Conservation (phyloP, 2,329 filamentous ascomycete species). For the Phymatotrichopsis omnivora region DNA sequence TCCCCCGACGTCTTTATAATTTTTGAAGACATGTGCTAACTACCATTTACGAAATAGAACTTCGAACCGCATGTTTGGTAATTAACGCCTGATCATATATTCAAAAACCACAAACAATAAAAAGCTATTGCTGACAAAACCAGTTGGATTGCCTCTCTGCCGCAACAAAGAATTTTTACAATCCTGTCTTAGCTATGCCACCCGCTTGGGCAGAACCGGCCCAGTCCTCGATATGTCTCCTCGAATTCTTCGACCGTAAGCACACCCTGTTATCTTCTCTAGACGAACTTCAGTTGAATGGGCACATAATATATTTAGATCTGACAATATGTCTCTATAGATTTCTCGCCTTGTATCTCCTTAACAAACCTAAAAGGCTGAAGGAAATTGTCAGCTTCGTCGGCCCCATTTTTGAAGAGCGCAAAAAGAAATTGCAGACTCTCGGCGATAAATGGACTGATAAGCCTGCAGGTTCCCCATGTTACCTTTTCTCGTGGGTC, state of each 20-base stretch:
- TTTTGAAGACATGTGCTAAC: no score
- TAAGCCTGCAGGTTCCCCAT: slow-evolving; percentile 21
- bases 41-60: no score
- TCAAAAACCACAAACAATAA: neutral
- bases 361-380: slow-evolving; percentile 10
- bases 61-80: slow-evolving; percentile 23
- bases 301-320: neutral
- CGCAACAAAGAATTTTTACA: slow-evolving; percentile 25
- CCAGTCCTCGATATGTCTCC: slow-evolving; percentile 23
- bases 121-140: no score
- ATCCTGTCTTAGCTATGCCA: slow-evolving; percentile 17
- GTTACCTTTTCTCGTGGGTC: no score
- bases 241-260: slow-evolving; percentile 2
- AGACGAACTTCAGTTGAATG: no score
- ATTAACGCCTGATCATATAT: neutral
- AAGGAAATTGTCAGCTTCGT: slow-evolving; percentile 13
- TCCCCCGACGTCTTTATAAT: no score
- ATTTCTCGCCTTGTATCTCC: slow-evolving; percentile 16
- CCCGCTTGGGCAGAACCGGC: slow-evolving; percentile 3
- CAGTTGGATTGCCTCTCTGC: slow-evolving; percentile 25
- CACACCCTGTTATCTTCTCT: no score
- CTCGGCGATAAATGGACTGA: slow-evolving; percentile 25
- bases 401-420: slow-evolving; percentile 27
- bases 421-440: slow-evolving; percentile 26
- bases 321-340: slow-evolving; percentile 7